A percentile compares a stretch with the other conserved stretches of the same genome.
Evolutionary conservation across 768 basidiomycete species (phyloP).

Genomic region (Leucocoprinus birnbaumii): DNA sequence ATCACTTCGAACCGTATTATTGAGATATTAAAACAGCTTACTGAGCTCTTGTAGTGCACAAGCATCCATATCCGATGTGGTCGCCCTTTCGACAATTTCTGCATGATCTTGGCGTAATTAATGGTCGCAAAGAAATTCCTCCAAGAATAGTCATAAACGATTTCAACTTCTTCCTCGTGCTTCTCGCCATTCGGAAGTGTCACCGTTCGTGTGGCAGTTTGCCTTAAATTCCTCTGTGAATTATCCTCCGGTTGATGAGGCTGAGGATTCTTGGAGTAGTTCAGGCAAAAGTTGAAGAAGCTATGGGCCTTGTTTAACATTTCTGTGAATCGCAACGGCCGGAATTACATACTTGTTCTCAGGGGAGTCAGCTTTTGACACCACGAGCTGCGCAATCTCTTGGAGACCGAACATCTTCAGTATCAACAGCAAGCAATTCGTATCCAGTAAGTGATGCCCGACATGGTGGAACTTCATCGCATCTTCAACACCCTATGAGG

Average conservation of each 20-base stretch:
- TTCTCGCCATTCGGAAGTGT: slow-evolving; percentile 70
- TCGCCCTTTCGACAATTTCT: slow-evolving; percentile 93
- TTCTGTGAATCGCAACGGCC: not conserved
- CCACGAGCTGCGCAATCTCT: slow-evolving; percentile 80
- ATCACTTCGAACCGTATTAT: not conserved
- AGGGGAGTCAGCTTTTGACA: slow-evolving; percentile 86
- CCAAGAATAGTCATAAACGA: slow-evolving; percentile 95
- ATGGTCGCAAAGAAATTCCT: slow-evolving; percentile 96
- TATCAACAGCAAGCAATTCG: slow-evolving; percentile 89
- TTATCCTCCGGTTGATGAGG: slow-evolving; percentile 60
- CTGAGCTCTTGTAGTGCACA: slow-evolving; percentile 97
- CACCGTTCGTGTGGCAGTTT: slow-evolving; percentile 52
- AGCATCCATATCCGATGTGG: slow-evolving; percentile 95
- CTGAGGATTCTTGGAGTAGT: slow-evolving; percentile 68
- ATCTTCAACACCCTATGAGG: slow-evolving; percentile 49
- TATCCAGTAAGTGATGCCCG: slow-evolving; percentile 92
- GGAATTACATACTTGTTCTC: slow-evolving; percentile 64
- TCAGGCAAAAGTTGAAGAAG: slow-evolving; percentile 94
- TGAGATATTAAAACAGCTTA: slow-evolving; percentile 36
- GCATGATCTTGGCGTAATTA: slow-evolving; percentile 97
- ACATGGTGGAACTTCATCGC: slow-evolving; percentile 98
- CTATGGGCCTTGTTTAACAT: slow-evolving; percentile 40
- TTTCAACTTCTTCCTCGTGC: slow-evolving; percentile 85
- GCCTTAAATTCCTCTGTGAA: slow-evolving; percentile 57
- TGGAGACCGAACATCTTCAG: slow-evolving; percentile 98